Conservation (phyloP, 768 basidiomycete genomes). For the Cantharellus anzutake region DNA sequence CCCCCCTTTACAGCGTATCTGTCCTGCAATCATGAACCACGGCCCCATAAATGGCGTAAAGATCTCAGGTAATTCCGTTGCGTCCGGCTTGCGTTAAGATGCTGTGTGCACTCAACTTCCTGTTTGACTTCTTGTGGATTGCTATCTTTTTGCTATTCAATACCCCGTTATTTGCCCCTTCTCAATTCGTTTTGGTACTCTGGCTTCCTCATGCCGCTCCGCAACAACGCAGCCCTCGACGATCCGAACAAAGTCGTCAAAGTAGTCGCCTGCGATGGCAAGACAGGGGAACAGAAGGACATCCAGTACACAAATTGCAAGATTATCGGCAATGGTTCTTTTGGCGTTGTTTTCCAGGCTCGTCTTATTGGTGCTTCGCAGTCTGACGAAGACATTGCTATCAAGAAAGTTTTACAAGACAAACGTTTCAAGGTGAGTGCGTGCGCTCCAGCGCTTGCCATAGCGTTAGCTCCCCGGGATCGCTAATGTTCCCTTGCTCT, state of each 20-base stretch:
- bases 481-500: not conserved
- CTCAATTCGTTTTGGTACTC: conserved; percentile 4
- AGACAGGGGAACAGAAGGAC: conserved; percentile 70
- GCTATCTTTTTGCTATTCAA: not conserved
- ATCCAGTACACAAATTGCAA: conserved; percentile 95
- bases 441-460: not conserved
- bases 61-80: conserved; percentile 49
- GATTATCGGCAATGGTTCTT: conserved; percentile 96
- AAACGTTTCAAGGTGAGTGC: conserved; percentile 96
- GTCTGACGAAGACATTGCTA: conserved; percentile 77
- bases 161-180: conserved; percentile 7
- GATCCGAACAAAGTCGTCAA: conserved; percentile 94
- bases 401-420: conserved; percentile 99
- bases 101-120: conserved; percentile 6
- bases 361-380: conserved; percentile 52
- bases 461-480: not conserved
- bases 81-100: too few relatives aligned
- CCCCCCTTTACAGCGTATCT: too few relatives aligned
- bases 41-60: conserved; percentile 78
- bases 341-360: conserved; percentile 96
- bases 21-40: conserved; percentile 6
- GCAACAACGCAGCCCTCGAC: conserved; percentile 27
- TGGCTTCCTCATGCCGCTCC: conserved; percentile 7
- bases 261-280: conserved; percentile 89
- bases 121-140: not conserved